Evolutionary conservation across 345 rosid species (phyloP).

Genomic region (Rubroshorea leprosula): DNA sequence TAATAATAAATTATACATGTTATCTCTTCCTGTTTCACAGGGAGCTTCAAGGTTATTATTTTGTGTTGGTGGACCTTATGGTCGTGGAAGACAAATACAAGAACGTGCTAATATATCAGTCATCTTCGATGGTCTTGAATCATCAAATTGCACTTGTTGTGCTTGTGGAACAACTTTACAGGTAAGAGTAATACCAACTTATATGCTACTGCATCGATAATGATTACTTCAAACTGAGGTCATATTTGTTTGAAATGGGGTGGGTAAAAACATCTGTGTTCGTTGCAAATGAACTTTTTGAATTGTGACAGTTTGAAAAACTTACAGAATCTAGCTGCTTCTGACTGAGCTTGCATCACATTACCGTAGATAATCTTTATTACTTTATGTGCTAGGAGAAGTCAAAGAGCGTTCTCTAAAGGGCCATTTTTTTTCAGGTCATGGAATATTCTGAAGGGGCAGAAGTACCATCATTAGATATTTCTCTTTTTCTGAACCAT

Average conservation of each 20-base stretch:
- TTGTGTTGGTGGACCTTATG: slow-evolving; percentile 87
- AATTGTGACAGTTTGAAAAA: too few species aligned
- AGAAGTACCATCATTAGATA: slow-evolving; percentile 68
- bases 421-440: slow-evolving; percentile 43
- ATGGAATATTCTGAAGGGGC: slow-evolving; percentile 92
- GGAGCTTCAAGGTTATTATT: slow-evolving; percentile 79
- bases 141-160: slow-evolving; percentile 84
- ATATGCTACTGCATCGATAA: slow-evolving; percentile 2
- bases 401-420: too few species aligned
- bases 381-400: not conserved
- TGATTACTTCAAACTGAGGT: not conserved
- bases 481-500: not conserved
- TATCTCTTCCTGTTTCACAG: slow-evolving; percentile 22
- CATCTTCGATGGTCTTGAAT: slow-evolving; percentile 79
- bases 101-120: slow-evolving; percentile 59
- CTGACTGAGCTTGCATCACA: not conserved
- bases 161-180: slow-evolving; percentile 79
- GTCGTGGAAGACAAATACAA: slow-evolving; percentile 64
- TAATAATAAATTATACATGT: not conserved
- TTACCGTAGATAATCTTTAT: not conserved
- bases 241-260: not conserved
- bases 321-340: not conserved
- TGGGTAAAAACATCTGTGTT: too few species aligned
- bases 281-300: not conserved
- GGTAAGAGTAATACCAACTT: slow-evolving; percentile 39